Percentiles rank a stretch among this genome's conserved stretches.
phyloP scores from a whole-genome alignment of 352 stramenopile species.

The Phytopythium oedochilum region DNA sequence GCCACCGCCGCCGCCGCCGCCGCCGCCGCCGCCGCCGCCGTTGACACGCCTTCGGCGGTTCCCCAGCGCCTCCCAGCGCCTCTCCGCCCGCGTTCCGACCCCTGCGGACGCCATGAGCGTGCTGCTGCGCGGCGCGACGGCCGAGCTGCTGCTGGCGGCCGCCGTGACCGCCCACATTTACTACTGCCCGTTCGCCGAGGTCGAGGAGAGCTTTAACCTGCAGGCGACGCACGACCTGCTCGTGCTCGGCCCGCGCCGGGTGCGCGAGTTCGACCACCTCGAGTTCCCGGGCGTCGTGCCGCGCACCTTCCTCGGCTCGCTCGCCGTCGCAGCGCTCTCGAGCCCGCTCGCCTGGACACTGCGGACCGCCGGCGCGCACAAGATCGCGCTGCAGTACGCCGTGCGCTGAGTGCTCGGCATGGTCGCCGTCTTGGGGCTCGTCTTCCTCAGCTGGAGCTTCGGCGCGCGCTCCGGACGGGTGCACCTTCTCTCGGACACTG shows the following conservation, averaged over 20 bases:
- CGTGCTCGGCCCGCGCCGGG: conserved; percentile 40
- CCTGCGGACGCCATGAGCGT: not conserved
- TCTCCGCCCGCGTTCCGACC: not conserved
- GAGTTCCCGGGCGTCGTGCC: conserved; percentile 98
- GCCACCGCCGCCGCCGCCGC: no score
- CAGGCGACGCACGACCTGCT: conserved; percentile 98
- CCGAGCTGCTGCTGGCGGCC: conserved; percentile 33
- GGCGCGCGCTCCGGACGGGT: conserved; percentile 42
- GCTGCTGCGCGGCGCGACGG: conserved; percentile 22
- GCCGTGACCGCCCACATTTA: conserved; percentile 39
- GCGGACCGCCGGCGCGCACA: conserved; percentile 18
- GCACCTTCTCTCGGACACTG: no score
- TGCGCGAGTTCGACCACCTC: conserved; percentile 93
- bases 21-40: no score
- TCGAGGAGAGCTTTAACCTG: conserved; percentile 98
- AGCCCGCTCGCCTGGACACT: conserved; percentile 36
- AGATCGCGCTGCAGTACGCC: conserved; percentile 52
- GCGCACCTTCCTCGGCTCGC: conserved; percentile 93
- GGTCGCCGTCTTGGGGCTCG: conserved; percentile 46
- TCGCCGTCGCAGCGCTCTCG: conserved; percentile 50
- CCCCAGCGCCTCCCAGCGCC: no score
- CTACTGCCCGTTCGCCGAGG: conserved; percentile 80
- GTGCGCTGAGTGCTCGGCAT: conserved; percentile 61
- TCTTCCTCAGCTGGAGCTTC: conserved; percentile 61
- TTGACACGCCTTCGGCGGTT: no score